phyloP scores from a whole-genome alignment of 1,284 basidiomycete species.

The Rhizoctonia solani region DNA sequence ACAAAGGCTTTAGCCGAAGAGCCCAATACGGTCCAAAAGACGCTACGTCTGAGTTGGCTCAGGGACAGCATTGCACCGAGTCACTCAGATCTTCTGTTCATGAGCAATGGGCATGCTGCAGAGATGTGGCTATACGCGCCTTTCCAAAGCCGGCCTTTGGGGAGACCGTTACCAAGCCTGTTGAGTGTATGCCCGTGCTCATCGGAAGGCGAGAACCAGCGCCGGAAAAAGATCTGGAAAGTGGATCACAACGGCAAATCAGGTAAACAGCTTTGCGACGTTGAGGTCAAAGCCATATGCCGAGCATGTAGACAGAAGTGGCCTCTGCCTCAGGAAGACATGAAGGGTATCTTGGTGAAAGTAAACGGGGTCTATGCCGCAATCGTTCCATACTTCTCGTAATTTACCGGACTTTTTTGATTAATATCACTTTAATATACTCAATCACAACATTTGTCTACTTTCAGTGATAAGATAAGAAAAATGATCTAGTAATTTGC shows the following conservation, averaged over 20 bases:
- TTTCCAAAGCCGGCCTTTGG: conserved; percentile 24
- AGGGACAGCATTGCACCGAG: neutral
- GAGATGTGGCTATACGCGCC: conserved; percentile 8
- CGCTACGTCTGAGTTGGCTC: neutral
- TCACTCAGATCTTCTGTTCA: conserved; percentile 1
- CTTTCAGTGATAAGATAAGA: no score
- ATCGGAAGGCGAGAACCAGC: neutral
- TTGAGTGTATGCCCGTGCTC: conserved; percentile 2
- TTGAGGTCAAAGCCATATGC: neutral
- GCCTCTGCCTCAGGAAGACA: neutral
- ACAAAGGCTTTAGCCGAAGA: neutral
- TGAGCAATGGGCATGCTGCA: neutral
- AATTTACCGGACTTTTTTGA: neutral
- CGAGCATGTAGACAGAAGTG: conserved; percentile 2
- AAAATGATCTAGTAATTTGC: no score
- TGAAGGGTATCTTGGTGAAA: neutral
- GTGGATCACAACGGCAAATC: neutral
- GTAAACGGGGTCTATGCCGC: neutral
- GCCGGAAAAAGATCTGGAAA: neutral
- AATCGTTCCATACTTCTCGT: conserved; percentile 11
- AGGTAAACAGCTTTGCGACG: neutral
- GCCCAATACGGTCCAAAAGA: neutral
- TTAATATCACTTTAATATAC: no score
- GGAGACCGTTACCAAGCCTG: conserved; percentile 11
- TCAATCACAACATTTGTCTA: no score